These are phyloP conservation scores for Tricladium varicosporioides DNA, from an alignment of 2,329 filamentous ascomycete species.

Conservation along the genomic window DNA sequence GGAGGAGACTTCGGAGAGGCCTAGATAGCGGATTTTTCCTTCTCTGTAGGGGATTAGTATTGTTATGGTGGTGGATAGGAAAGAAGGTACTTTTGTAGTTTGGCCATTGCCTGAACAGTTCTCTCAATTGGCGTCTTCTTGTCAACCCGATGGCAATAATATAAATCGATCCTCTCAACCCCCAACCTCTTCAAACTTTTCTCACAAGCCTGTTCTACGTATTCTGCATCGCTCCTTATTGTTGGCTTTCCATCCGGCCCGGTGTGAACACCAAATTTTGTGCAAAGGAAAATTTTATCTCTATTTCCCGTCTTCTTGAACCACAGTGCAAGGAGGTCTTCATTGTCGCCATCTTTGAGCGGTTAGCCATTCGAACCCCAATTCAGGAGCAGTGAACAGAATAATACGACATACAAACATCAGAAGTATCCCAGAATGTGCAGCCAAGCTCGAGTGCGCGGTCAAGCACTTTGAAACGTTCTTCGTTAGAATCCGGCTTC, in stretches of 20 bases:
- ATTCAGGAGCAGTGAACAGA: no score
- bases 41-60: conserved; percentile 32
- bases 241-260: neutral
- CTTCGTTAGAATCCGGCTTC: conserved; percentile 31
- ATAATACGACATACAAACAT: conserved; percentile 28
- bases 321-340: conserved; percentile 48
- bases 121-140: conserved; percentile 41
- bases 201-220: conserved; percentile 41
- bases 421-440: conserved; percentile 38
- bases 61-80: neutral
- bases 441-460: conserved; percentile 39
- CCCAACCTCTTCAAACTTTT: conserved; percentile 41
- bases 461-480: conserved; percentile 40
- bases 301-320: conserved; percentile 44
- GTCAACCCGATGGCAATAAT: conserved; percentile 40
- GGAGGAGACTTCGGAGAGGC: conserved; percentile 51
- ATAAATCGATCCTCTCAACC: conserved; percentile 39
- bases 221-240: conserved; percentile 39
- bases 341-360: conserved; percentile 39
- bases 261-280: conserved; percentile 45
- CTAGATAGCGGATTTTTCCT: conserved; percentile 57
- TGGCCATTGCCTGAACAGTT: conserved; percentile 40
- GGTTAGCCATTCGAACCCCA: no score
- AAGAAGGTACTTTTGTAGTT: conserved; percentile 35
- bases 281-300: conserved; percentile 49